A percentile compares a stretch with the other conserved stretches of the same genome.
Conservation (phyloP, 345 rosid species). For the Brassica nigra region DNA sequence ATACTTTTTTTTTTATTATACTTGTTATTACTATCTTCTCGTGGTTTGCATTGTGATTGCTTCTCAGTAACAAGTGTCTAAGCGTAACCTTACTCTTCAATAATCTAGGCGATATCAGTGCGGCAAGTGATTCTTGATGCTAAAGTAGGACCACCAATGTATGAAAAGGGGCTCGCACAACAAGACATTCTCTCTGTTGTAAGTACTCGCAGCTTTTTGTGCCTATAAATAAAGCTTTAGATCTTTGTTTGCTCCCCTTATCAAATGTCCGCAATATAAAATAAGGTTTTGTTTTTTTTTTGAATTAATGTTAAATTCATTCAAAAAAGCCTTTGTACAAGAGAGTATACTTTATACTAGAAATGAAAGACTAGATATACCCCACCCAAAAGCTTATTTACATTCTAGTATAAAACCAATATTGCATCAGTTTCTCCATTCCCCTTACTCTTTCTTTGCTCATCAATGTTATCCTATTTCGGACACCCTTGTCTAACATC, state of each 20-base stretch:
- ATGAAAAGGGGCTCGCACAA: constrained; percentile 80
- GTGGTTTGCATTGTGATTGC: constrained; percentile 3
- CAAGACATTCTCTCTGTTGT: constrained; percentile 73
- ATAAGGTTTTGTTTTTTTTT: not conserved
- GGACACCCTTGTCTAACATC: too few relatives aligned
- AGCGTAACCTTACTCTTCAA: constrained; percentile 19
- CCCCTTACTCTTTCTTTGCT: too few relatives aligned
- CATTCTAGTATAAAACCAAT: too few relatives aligned
- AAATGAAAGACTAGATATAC: too few relatives aligned
- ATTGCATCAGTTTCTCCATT: too few relatives aligned
- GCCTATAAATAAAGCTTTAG: too few relatives aligned
- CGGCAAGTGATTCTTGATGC: constrained; percentile 75
- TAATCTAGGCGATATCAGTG: constrained; percentile 66
- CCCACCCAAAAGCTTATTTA: too few relatives aligned
- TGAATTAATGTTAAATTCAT: too few relatives aligned
- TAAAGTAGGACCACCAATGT: constrained; percentile 84
- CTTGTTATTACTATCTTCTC: constrained; percentile 2
- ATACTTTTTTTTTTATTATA: too few relatives aligned
- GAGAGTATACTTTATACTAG: too few relatives aligned
- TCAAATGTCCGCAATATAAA: not conserved
- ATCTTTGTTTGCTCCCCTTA: not conserved
- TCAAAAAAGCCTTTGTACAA: too few relatives aligned
- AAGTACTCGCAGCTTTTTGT: constrained; percentile 39
- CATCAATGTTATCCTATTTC: too few relatives aligned
- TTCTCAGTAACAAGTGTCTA: constrained; percentile 17